Evolutionary conservation across 352 stramenopile genomes (phyloP), one percentile per base, ranked within the genome.

Genomic region (Pilasporangium apinafurcum): DNA sequence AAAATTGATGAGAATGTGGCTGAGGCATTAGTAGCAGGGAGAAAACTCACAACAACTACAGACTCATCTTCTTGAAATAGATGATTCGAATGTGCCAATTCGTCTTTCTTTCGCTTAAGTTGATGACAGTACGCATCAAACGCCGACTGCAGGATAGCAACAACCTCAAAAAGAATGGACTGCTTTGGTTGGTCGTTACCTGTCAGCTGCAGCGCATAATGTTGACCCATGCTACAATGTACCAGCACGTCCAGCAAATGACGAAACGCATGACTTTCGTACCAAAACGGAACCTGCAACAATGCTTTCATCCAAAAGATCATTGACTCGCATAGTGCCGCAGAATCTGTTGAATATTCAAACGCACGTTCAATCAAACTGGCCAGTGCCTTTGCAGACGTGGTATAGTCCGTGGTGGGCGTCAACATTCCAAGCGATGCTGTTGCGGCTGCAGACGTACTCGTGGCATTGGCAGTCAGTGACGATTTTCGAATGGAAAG

Each of bases 261-360:
- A 8, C 80, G 69, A 27, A 92, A 73, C 0, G 62, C 72, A 18
- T 68, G 59, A 42, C 86, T 82, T 47, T 92, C 77, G 45, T 78
- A 85, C 80, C 80, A 92, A 33, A 82, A 84, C 4, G 80, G 80
- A 12, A 89, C 75, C 44, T 83, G 69, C 1, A 89, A 48, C 24
- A 91, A 36, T 20, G 72, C 48, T 40, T 72, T 76, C 43, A 72
- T 56, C 79, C 79, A 91, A 34, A 83, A 87, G 2, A 48, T 24
- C 39, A 76, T 66, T 16, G 68, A 54, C 8, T 80, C 54, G 12
- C 28, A 38, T 0, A 86, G 65, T 5, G 47, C 37, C 5, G 53
- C 42, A 0, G 72, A 58, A 9, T 74, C 55, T 4, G 72, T 54
- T 2, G 70, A 71, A 35, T 77, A 72, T 30, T 83, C 75, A 36